Evolutionary conservation across 345 rosid genomes (phyloP).

Genomic region (Geranium brycei): DNA sequence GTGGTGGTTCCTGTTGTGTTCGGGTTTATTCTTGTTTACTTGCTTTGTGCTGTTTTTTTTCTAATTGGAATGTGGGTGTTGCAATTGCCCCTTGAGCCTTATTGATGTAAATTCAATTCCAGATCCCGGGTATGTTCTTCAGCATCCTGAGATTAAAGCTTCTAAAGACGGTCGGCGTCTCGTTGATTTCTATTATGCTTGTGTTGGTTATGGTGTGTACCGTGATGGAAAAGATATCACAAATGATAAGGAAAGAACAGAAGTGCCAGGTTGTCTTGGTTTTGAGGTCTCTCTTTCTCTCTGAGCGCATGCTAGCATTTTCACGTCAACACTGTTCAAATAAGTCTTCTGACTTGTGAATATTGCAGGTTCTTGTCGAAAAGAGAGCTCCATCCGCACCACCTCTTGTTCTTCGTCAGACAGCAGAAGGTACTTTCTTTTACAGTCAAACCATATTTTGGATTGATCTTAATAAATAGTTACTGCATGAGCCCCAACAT

Average conservation of each 20-base stretch:
- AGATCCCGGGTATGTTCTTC: conserved; percentile 37
- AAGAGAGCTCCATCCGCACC: too few species aligned
- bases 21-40: not conserved
- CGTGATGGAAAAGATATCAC: conserved; percentile 24
- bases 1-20: not conserved
- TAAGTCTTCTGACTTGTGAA: too few species aligned
- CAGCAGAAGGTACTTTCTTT: too few species aligned
- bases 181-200: conserved; percentile 44
- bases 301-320: not conserved
- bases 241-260: conserved; percentile 22
- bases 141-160: conserved; percentile 35
- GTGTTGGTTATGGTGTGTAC: conserved; percentile 51
- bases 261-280: conserved; percentile 51
- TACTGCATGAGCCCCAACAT: too few species aligned
- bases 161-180: conserved; percentile 27
- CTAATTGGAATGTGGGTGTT: not conserved
- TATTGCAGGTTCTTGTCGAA: too few species aligned
- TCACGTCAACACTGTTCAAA: too few species aligned
- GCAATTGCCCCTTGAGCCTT: not conserved
- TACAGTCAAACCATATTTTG: too few species aligned
- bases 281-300: conserved; percentile 32
- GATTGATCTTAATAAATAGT: too few species aligned
- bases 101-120: not conserved
- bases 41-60: not conserved
- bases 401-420: too few species aligned